Evolutionary conservation across 2,329 filamentous ascomycete genomes (phyloP).

Genomic region (Penicillium sp.): DNA sequence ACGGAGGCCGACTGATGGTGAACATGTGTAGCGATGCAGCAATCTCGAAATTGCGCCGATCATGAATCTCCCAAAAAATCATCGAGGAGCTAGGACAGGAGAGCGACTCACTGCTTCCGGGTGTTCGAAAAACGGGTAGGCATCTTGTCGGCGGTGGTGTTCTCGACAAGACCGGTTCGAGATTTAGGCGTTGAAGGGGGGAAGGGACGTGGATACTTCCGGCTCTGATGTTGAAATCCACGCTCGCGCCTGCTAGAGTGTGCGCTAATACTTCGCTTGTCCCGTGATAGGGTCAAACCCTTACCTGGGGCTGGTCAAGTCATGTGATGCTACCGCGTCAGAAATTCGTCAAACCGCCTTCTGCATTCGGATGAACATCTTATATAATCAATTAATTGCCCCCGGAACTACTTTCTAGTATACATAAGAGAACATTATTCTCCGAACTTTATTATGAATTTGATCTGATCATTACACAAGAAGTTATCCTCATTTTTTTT

Average conservation of each 20-base stretch:
- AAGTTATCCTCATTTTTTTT: too few species aligned
- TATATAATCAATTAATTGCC: background rate
- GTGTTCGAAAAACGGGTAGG: conserved; percentile 54
- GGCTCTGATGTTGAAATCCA: conserved; percentile 39
- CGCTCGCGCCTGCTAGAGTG: conserved; percentile 35
- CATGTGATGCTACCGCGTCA: conserved; percentile 5
- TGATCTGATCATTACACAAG: background rate
- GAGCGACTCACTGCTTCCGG: conserved; percentile 48
- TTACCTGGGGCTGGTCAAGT: conserved; percentile 13
- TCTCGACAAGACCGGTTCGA: conserved; percentile 42
- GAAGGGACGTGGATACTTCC: conserved; percentile 32
- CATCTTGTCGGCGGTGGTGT: conserved; percentile 48
- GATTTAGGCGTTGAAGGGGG: conserved; percentile 38
- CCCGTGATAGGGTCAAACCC: conserved; percentile 36
- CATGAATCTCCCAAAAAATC: conserved; percentile 10
- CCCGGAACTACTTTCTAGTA: background rate
- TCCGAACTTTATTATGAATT: background rate
- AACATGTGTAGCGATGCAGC: conserved; percentile 4
- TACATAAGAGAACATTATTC: background rate
- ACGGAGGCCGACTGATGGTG: conserved; percentile 1
- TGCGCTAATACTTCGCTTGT: conserved; percentile 42
- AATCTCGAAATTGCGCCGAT: conserved; percentile 22
- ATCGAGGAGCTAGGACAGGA: conserved; percentile 14
- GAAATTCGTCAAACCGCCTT: background rate
- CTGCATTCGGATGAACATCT: background rate